Evolutionary conservation across 2,329 filamentous ascomycete species (phyloP), one percentile per base, ranked within the genome.

Genomic region (Talaromyces atroroseus): DNA sequence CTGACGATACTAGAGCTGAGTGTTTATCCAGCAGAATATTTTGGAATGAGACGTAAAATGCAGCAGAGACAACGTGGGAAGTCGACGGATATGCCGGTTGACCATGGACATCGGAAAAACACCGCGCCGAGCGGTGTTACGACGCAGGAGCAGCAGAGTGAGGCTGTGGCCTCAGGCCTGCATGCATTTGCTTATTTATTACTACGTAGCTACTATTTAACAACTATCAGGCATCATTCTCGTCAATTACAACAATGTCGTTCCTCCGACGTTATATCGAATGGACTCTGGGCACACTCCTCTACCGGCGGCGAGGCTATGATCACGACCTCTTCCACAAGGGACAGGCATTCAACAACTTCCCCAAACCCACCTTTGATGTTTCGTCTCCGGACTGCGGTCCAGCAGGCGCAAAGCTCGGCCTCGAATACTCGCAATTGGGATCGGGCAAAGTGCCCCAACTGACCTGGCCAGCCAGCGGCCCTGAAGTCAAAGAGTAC

Each of bases 401-500:
- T 20, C 7, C 40, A 14, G 23, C 40, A 44, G 40, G 40, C 20
- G 18, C 40, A 44, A 44, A 21, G 18, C 40, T 44, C 18, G 40
- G 40, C n/a, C 6, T 44, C 40, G 40, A 21, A 23, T 44, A 44
- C 18, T 44, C 40, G 18, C 40, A 44, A 44, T 44, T 18, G 20
- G 40, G 40, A 23, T 11, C 40, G 3, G 20, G 40, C 20, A 21
- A 44, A 44, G 7, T 44, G 3, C 40, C 40, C 18, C 18, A 44
- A 23, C 18, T 44, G 18, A 44, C 18, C 3, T 44, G 40, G 40
- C 40, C 40, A 14, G 40, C 40, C 18, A 10, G n/a, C 12, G 20
- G 7, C 3, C 20, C 40, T 3, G 40, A 44, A 21, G 36, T 54
- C n/a, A 54, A 54, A 16, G 52, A 54, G 26, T 56, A 47, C 21